Conservation (phyloP, 371 early-diverging fungal species). For the Catenaria anguillulae region DNA sequence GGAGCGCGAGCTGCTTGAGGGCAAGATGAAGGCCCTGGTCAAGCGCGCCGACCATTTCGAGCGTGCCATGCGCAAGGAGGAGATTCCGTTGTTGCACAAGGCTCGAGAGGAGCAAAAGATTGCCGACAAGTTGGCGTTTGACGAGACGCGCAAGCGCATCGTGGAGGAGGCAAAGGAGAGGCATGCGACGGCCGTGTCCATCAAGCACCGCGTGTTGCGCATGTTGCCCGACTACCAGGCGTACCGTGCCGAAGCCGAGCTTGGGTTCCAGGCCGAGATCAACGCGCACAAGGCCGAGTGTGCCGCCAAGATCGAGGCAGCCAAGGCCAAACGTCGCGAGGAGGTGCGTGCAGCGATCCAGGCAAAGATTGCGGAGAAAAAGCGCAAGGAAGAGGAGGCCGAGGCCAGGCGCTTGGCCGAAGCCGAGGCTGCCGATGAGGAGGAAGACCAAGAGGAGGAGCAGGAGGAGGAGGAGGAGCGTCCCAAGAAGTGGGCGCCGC, state of each 20-base stretch:
- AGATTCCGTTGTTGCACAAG: conserved; percentile 74
- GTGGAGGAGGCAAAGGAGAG: conserved; percentile 20
- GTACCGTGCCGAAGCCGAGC: conserved; percentile 34
- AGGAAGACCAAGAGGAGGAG: too few species aligned
- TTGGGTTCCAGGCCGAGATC: conserved; percentile 25
- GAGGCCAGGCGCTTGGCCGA: not conserved
- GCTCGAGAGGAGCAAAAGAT: conserved; percentile 83
- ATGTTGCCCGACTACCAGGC: conserved; percentile 63
- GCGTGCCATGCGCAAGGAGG: conserved; percentile 89
- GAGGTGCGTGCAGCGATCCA: conserved; percentile 26
- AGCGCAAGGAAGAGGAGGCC: conserved; percentile 22
- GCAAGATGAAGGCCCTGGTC: conserved; percentile 51
- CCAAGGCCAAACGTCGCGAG: conserved; percentile 51
- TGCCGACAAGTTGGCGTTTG: conserved; percentile 62
- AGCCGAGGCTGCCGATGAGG: not conserved
- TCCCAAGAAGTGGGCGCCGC: too few species aligned
- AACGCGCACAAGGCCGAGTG: conserved; percentile 34
- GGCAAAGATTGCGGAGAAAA: conserved; percentile 20
- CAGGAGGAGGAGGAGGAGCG: too few species aligned
- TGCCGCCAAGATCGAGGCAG: conserved; percentile 45
- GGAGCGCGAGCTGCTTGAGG: conserved; percentile 64
- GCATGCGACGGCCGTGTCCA: conserved; percentile 11
- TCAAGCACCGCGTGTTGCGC: conserved; percentile 42
- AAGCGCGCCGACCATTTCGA: conserved; percentile 85
- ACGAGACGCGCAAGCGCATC: conserved; percentile 19